Conservation (phyloP, 1,139 yeast genomes). For the Suhomyces maxii region DNA sequence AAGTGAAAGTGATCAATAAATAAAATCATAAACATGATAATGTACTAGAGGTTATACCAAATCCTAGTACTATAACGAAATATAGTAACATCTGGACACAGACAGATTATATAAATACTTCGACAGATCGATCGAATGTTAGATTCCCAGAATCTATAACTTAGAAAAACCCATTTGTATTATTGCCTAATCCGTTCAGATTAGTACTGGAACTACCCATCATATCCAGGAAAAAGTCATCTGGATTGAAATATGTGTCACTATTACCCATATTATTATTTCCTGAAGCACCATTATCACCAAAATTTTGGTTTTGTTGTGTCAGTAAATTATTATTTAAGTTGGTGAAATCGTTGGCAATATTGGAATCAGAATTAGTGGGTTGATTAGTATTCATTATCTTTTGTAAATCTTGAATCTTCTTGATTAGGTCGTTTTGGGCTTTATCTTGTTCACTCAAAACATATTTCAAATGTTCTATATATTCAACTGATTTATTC, state of each 20-base stretch:
- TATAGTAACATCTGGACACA: not conserved
- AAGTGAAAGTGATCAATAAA: not conserved
- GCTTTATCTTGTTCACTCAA: conserved; percentile 37
- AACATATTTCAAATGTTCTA: conserved; percentile 52
- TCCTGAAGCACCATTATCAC: not conserved
- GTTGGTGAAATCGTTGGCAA: not conserved
- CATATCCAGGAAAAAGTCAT: conserved; percentile 20
- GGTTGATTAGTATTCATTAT: not conserved
- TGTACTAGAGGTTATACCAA: not conserved
- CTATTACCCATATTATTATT: not conserved
- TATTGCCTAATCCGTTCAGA: conserved; percentile 5
- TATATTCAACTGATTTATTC: conserved; percentile 68
- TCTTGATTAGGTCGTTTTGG: conserved; percentile 12
- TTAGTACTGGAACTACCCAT: conserved; percentile 10
- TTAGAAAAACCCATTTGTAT: conserved; percentile 5
- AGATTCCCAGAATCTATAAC: not conserved
- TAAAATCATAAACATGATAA: not conserved
- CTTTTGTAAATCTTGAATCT: conserved; percentile 11
- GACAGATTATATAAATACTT: not conserved
- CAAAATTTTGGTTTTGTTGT: not conserved
- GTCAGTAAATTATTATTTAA: not conserved
- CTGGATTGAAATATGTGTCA: conserved; percentile 17
- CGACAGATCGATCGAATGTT: not conserved
- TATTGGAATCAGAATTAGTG: not conserved
- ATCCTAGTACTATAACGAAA: not conserved